Evolutionary conservation across 257 asterid species (phyloP).

Genomic region (Solanum raphanifolium): DNA sequence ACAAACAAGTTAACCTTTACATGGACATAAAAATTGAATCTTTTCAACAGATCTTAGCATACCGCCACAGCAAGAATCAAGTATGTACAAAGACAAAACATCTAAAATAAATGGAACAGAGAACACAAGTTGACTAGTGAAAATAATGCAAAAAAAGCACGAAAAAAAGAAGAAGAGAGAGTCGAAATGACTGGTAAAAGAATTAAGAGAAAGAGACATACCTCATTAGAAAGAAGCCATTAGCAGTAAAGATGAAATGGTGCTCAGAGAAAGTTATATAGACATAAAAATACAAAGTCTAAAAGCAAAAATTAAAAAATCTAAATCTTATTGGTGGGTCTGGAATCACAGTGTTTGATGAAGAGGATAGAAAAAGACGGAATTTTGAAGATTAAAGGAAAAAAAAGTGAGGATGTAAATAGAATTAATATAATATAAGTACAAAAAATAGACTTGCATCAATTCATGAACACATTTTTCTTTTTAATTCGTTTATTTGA

Average conservation of each 20-base stretch:
- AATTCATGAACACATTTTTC: not conserved
- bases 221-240: slow-evolving; percentile 21
- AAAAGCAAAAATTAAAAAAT: not conserved
- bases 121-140: not conserved
- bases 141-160: no score
- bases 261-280: slow-evolving; percentile 2
- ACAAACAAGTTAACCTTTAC: not conserved
- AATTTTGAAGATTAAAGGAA: not conserved
- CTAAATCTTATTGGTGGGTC: slow-evolving; percentile 30
- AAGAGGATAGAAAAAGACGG: not conserved
- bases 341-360: slow-evolving; percentile 10
- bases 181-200: not conserved
- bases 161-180: not conserved
- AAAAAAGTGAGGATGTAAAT: slow-evolving; percentile 6
- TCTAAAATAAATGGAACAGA: not conserved
- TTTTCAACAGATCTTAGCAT: slow-evolving; percentile 27
- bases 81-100: not conserved
- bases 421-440: not conserved
- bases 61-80: slow-evolving; percentile 8
- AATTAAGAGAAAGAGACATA: not conserved
- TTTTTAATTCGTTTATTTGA: not conserved
- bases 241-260: slow-evolving; percentile 1
- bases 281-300: not conserved
- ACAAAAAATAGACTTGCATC: not conserved
- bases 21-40: not conserved